Evolutionary conservation across 1,139 yeast genomes (phyloP), one percentile per base, ranked within the genome.

Genomic region (Yamadazyma sp.): DNA sequence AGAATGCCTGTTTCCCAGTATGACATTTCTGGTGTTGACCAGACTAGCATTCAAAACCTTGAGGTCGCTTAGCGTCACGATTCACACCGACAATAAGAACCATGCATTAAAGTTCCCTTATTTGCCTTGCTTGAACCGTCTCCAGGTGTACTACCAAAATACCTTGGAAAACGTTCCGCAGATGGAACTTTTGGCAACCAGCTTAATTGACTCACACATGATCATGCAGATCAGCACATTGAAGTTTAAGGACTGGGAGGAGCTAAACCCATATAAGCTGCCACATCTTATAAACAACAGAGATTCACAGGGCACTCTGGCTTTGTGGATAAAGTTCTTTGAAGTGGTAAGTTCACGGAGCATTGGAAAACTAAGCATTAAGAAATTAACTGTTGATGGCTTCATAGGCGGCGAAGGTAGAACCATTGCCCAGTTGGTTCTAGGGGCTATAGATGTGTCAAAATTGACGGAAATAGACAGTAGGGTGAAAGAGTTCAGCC

Each of bases 401-500:
- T 41, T 41, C 25, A 38, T 48, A 16, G 32, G 38, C 11, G 21
- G 37, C 4, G 47, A 47, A 1, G 24, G 15, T 1, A 25, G 14
- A 7, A 7, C 43, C 1, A n/a, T 31, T 11, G 6, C 14, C 9
- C 17, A 6, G 3, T 13, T 27, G 15, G 12, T 27, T 15, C 20
- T 15, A 20, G 20, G 11, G 20, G 29, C 15, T n/a, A 14, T 27
- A 20, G 29, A 27, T 11, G 20, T 27, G 7, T 6, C 20, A 3
- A 15, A 27, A 15, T 15, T 27, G 18, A 27, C n/a, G 6, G 29
- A 27, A 16, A 27, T 48, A 7, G 23, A 20, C 3, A 34, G 40
- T 10, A 11, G 33, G 9, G 34, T 47, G 5, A 45, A 39, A 29
- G 50, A 48, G 31, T 47, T 41, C 29, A 48, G 52, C 33, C 53